phyloP scores from a whole-genome alignment of 768 basidiomycete genomes.

The Rhizopogon sp. region DNA sequence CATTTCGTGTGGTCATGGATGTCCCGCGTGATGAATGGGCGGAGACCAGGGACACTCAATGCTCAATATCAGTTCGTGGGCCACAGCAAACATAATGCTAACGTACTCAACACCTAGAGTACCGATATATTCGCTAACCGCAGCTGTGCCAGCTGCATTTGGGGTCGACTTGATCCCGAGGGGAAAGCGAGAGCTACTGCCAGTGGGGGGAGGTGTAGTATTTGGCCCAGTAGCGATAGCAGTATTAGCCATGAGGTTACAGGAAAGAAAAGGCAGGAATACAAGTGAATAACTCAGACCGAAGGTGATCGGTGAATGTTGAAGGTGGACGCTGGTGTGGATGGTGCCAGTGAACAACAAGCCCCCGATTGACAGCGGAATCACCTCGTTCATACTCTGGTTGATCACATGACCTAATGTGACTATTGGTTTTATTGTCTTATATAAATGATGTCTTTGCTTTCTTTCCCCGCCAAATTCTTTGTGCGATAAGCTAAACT shows the following conservation, averaged over 20 bases:
- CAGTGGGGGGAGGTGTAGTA: neutral
- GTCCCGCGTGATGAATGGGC: neutral
- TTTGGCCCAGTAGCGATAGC: neutral
- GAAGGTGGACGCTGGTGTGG: too few species aligned
- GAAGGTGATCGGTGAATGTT: too few species aligned
- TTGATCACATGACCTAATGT: too few species aligned
- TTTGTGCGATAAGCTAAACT: neutral
- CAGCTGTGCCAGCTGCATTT: neutral
- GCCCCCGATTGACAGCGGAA: too few species aligned
- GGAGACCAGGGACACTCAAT: neutral
- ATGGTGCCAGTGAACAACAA: too few species aligned
- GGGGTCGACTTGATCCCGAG: neutral
- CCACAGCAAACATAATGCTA: neutral
- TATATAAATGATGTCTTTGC: too few species aligned
- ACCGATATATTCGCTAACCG: neutral
- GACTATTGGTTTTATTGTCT: too few species aligned
- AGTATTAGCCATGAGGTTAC: neutral
- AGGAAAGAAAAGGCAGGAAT: too few species aligned
- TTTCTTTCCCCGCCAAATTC: too few species aligned
- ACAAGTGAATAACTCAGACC: slow-evolving; percentile 10
- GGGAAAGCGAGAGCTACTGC: neutral
- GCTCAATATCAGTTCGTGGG: neutral
- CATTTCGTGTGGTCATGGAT: neutral
- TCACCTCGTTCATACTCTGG: too few species aligned
- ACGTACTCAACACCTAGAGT: neutral